Evolutionary conservation across 2,329 filamentous ascomycete genomes (phyloP), one percentile per base, ranked within the genome.

Genomic region (Rugonectria rugulosa): DNA sequence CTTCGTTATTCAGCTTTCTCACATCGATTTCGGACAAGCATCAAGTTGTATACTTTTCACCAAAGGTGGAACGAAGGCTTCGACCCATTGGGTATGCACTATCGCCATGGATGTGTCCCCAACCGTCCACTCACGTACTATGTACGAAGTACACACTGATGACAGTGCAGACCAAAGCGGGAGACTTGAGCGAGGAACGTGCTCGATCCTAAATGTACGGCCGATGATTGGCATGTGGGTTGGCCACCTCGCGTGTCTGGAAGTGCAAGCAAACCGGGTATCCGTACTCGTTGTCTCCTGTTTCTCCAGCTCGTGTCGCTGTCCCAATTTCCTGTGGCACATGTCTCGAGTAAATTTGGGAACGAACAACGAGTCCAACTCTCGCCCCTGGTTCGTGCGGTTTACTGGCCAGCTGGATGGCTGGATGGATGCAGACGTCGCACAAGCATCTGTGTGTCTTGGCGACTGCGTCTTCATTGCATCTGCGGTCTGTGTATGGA

Each of bases 151-250:
- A 31, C 40, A 29, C 17, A 38, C 38, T 24, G 7, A 43, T 15
- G 23, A 27, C 34, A 29, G 36, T 15, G 32, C 19, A 47, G 38
- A 24, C 26, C 23, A 15, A 26, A 53, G 23, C 23, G 49, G 32
- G 45, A 27, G 37, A 52, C 47, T 56, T 56, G 21, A 59, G 45
- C 38, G 54, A 42, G 54, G 60, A 65, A 68, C 63, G 61, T 64
- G 63, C 43, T 57, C 55, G n/a, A 49, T 52, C 48, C 60, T 55
- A 47, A 52, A 54, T 57, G 48, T 59, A 44, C 56, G 59, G 57
- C 49, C 43, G 62, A 56, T 48, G 53, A 41, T 47, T 66, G 62
- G 67, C 57, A 68, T 68, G 64, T 58, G 54, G 49, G 47, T 34
- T 61, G 57, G 66, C 47, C 27, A 27, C 49, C 60, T 62, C 56